A percentile compares a stretch with the other conserved stretches of the same genome.
These are phyloP conservation scores for Amanita thiersii DNA, from an alignment of 768 basidiomycete genomes.

Conservation along the genomic window DNA sequence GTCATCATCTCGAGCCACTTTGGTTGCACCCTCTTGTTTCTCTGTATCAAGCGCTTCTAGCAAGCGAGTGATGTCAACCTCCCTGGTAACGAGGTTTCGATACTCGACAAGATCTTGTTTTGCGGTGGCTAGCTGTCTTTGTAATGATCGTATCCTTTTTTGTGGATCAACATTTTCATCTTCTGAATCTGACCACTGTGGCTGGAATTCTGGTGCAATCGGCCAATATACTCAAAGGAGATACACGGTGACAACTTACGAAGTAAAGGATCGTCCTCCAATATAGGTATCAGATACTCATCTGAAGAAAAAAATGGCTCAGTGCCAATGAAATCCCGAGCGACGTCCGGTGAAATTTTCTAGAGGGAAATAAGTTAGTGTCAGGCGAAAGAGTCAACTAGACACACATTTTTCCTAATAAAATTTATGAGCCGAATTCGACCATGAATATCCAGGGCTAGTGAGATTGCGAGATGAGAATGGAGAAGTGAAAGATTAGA, in stretches of 20 bases:
- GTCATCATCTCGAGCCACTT: slow-evolving; percentile 82
- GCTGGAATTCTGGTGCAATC: slow-evolving; percentile 1
- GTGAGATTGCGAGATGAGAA: background rate
- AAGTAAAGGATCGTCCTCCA: slow-evolving; percentile 85
- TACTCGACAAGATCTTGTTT: slow-evolving; percentile 59
- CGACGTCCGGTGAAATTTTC: slow-evolving; percentile 43
- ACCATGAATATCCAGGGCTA: slow-evolving; percentile 73
- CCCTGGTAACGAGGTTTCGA: slow-evolving; percentile 44
- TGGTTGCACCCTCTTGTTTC: slow-evolving; percentile 14
- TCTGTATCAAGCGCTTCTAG: slow-evolving; percentile 33
- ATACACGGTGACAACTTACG: slow-evolving; percentile 43
- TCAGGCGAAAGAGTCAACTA: background rate
- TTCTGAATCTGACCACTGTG: slow-evolving; percentile 44
- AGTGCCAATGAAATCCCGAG: slow-evolving; percentile 39
- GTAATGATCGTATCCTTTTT: slow-evolving; percentile 47
- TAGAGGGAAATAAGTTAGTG: slow-evolving; percentile 19
- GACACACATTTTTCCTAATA: slow-evolving; percentile 65
- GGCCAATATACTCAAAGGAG: background rate
- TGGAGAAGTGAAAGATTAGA: background rate
- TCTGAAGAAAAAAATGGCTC: slow-evolving; percentile 69
- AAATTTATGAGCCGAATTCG: slow-evolving; percentile 81
- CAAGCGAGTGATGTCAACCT: slow-evolving; percentile 38
- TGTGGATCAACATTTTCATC: slow-evolving; percentile 32
- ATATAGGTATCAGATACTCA: slow-evolving; percentile 69
- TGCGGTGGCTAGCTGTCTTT: slow-evolving; percentile 52